Conservation (phyloP, 164 flowering plant species). For the Vitis amurensis region DNA sequence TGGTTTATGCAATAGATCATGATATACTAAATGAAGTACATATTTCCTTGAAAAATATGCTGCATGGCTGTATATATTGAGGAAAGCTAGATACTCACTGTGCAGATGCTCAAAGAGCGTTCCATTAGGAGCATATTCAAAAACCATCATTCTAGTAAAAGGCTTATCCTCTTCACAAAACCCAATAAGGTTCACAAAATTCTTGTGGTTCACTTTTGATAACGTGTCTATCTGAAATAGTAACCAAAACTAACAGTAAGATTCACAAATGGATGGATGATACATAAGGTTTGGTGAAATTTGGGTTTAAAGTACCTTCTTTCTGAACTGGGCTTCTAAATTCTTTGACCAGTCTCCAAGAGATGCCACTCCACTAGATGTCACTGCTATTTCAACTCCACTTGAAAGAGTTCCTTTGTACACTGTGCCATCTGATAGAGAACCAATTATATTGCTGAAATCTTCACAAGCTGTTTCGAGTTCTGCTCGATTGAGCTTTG, state of each 20-base stretch:
- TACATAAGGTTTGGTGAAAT: neutral
- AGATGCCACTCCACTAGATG: conserved; percentile 38
- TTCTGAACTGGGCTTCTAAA: conserved; percentile 53
- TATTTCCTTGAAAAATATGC: neutral
- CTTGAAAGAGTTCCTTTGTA: conserved; percentile 84
- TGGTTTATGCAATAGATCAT: neutral
- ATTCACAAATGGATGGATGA: neutral
- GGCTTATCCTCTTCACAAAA: conserved; percentile 68
- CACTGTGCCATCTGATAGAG: conserved; percentile 49
- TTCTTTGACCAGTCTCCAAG: conserved; percentile 57
- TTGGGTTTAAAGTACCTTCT: conserved; percentile 42
- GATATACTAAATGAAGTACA: neutral
- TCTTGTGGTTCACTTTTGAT: conserved; percentile 74
- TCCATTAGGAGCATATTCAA: conserved; percentile 84
- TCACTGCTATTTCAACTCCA: conserved; percentile 85
- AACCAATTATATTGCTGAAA: conserved; percentile 79
- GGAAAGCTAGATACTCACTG: conserved; percentile 39
- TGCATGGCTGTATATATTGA: neutral
- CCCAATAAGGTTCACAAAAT: conserved; percentile 71
- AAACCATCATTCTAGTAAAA: conserved; percentile 79
- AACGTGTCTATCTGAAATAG: conserved; percentile 54
- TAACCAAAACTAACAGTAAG: conserved; percentile 4
- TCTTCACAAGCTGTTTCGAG: conserved; percentile 87
- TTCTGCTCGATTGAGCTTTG: conserved; percentile 67
- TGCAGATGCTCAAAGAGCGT: conserved; percentile 83